These are phyloP conservation scores for Fonsecaea nubica DNA, from an alignment of 2,329 filamentous ascomycete genomes.

Conservation along the genomic window DNA sequence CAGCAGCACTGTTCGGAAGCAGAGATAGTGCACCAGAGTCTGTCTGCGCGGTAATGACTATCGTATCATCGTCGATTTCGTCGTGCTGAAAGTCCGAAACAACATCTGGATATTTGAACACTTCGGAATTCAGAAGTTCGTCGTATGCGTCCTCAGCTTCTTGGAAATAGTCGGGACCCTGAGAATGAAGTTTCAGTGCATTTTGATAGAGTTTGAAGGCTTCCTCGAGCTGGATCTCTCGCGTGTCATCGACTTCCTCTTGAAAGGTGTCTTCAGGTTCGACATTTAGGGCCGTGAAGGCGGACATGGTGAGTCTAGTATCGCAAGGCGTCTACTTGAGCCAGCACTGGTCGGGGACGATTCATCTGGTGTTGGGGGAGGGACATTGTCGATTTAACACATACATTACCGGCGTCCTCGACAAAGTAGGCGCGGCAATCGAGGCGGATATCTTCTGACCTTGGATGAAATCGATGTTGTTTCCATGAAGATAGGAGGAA, in stretches of 20 bases:
- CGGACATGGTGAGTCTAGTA: constrained; percentile 34
- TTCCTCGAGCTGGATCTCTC: constrained; percentile 96
- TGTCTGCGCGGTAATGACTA: constrained; percentile 23
- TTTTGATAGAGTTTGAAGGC: constrained; percentile 92
- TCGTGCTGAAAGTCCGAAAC: constrained; percentile 81
- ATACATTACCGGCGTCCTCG: neutral
- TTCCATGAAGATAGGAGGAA: neutral
- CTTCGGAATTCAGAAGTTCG: constrained; percentile 85
- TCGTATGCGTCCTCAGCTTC: constrained; percentile 83
- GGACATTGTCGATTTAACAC: neutral
- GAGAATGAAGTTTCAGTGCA: constrained; percentile 88
- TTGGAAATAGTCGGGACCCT: constrained; percentile 76
- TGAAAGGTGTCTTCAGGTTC: constrained; percentile 89
- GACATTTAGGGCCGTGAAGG: constrained; percentile 66
- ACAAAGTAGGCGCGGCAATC: neutral
- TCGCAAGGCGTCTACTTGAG: neutral
- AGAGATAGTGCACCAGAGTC: constrained; percentile 43
- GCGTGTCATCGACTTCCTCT: constrained; percentile 92
- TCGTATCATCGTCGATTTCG: constrained; percentile 50
- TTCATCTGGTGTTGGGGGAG: neutral
- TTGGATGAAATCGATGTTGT: neutral
- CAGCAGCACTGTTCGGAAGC: constrained; percentile 66
- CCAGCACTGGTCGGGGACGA: neutral
- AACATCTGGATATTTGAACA: constrained; percentile 90
- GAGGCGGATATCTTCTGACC: neutral